Percentiles rank a stretch among this genome's conserved stretches.
These are phyloP conservation scores for Fusarium zealandicum DNA, from an alignment of 2,329 filamentous ascomycete genomes.

Conservation along the genomic window DNA sequence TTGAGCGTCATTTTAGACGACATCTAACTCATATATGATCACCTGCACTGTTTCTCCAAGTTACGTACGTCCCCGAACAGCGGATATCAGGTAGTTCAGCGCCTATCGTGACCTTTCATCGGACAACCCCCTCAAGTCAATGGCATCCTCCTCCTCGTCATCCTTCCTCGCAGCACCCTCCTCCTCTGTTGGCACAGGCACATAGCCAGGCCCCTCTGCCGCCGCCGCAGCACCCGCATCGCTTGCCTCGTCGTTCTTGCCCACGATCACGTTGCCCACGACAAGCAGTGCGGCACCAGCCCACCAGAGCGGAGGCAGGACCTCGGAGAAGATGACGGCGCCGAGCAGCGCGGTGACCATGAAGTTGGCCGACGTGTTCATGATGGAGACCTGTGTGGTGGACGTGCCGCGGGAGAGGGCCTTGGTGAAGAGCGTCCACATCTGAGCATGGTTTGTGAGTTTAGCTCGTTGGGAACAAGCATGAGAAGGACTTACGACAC, in stretches of 20 bases:
- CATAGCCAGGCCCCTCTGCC: conserved; percentile 41
- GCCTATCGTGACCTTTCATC: conserved; percentile 30
- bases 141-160: conserved; percentile 46
- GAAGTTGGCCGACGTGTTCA: conserved; percentile 85
- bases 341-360: conserved; percentile 78
- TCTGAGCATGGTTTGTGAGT: conserved; percentile 50
- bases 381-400: conserved; percentile 80
- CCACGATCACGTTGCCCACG: conserved; percentile 80
- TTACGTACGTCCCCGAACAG: neutral
- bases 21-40: neutral
- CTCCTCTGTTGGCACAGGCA: conserved; percentile 40
- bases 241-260: conserved; percentile 66
- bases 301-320: conserved; percentile 78
- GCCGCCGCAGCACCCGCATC: conserved; percentile 30
- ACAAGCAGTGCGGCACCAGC: conserved; percentile 75
- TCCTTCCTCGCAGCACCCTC: conserved; percentile 33
- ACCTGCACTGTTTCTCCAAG: neutral
- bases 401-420: conserved; percentile 77
- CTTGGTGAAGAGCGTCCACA: conserved; percentile 85
- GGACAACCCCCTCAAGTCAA: conserved; percentile 44
- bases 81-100: neutral
- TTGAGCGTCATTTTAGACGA: neutral
- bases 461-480: neutral
- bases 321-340: conserved; percentile 73
- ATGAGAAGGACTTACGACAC: conserved; percentile 57